Evolutionary conservation across 179 eudicot genomes (phyloP).

Genomic region (Corrigiola litoralis): DNA sequence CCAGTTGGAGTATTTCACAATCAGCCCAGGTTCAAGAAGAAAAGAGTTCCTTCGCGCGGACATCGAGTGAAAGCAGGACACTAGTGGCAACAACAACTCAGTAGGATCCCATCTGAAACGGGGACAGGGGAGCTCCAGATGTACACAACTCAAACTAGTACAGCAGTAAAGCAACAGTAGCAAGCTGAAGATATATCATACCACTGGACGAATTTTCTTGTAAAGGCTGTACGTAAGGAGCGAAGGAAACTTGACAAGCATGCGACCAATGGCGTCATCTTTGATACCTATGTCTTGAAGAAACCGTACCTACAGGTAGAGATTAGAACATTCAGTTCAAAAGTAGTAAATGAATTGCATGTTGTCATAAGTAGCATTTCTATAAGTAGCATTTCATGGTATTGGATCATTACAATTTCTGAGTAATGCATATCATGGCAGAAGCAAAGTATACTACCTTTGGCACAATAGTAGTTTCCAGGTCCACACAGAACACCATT

Average conservation of each 20-base stretch:
- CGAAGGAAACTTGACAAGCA: constrained; percentile 82
- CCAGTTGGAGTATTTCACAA: neutral
- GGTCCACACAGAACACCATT: constrained; percentile 73
- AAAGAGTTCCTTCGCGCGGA: no score
- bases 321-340: neutral
- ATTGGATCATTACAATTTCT: no score
- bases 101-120: no score
- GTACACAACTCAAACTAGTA: neutral
- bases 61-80: no score
- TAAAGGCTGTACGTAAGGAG: constrained; percentile 83
- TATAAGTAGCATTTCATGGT: no score
- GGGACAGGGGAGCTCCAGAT: no score
- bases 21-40: neutral
- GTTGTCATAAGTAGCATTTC: no score
- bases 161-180: constrained; percentile 1
- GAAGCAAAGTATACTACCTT: constrained; percentile 46
- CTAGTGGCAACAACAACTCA: no score
- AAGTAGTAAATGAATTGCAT: neutral
- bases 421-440: neutral
- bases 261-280: constrained; percentile 71
- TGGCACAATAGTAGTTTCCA: constrained; percentile 70
- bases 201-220: constrained; percentile 99
- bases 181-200: constrained; percentile 27
- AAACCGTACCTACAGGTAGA: constrained; percentile 67
- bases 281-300: constrained; percentile 79